These are phyloP conservation scores for Postia placenta DNA, from an alignment of 768 basidiomycete genomes.

Conservation along the genomic window DNA sequence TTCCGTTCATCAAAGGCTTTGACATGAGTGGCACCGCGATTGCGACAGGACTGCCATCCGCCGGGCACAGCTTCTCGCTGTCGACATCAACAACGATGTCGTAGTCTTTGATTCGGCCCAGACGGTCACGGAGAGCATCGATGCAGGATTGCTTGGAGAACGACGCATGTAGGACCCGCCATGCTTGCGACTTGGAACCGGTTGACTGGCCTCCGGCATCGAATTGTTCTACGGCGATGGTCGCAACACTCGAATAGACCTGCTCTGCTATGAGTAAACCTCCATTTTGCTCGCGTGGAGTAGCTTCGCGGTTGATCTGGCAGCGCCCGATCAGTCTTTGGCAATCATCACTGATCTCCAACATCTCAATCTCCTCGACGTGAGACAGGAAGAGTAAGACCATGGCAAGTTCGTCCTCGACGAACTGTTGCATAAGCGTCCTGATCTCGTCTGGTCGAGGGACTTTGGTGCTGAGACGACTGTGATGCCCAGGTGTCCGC, in stretches of 20 bases:
- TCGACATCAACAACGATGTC: slow-evolving; percentile 22
- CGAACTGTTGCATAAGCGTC: slow-evolving; percentile 35
- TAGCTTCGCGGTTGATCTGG: slow-evolving; percentile 1
- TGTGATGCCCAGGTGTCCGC: slow-evolving; percentile 23
- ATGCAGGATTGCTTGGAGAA: slow-evolving; percentile 24
- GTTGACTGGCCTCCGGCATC: not conserved
- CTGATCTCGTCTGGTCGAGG: slow-evolving; percentile 29
- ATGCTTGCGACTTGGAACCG: not conserved
- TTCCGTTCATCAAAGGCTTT: slow-evolving; percentile 21
- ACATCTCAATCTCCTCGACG: slow-evolving; percentile 34
- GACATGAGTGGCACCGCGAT: slow-evolving; percentile 25
- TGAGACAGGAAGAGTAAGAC: slow-evolving; percentile 38
- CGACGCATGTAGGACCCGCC: slow-evolving; percentile 10
- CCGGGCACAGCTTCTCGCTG: slow-evolving; percentile 36
- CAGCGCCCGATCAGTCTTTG: slow-evolving; percentile 12
- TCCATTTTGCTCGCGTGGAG: not conserved
- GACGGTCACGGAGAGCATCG: slow-evolving; percentile 19
- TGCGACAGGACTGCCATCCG: slow-evolving; percentile 27
- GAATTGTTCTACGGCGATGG: not conserved
- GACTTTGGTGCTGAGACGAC: slow-evolving; percentile 29
- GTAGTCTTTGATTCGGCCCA: slow-evolving; percentile 10
- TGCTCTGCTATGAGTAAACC: not conserved
- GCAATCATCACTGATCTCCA: slow-evolving; percentile 24
- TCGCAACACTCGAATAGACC: not conserved
- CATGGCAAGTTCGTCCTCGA: slow-evolving; percentile 32